Percentiles rank a stretch among this genome's conserved stretches.
phyloP scores from a whole-genome alignment of 495 filamentous ascomycete genomes.

The Penicillium roqueforti region DNA sequence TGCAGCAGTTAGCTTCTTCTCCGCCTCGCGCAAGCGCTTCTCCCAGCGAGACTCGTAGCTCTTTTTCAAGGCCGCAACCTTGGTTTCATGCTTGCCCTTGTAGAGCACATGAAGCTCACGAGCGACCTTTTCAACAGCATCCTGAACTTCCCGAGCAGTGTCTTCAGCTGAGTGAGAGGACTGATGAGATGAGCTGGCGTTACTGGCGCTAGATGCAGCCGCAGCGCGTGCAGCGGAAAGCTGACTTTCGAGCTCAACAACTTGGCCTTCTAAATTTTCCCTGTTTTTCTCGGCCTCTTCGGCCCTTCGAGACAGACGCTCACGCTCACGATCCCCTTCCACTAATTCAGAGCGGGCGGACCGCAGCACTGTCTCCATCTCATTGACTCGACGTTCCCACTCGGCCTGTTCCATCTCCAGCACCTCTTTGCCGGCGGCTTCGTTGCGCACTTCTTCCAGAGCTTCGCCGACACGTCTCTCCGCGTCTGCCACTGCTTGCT shows the following conservation, averaged over 20 bases:
- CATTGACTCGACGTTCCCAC: slow-evolving; percentile 77
- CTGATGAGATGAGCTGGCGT: slow-evolving; percentile 12
- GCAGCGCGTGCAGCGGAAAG: slow-evolving; percentile 61
- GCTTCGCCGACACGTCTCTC: slow-evolving; percentile 88
- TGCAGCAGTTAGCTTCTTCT: slow-evolving; percentile 62
- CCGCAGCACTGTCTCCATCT: slow-evolving; percentile 77
- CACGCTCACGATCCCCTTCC: slow-evolving; percentile 67
- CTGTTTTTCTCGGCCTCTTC: slow-evolving; percentile 72
- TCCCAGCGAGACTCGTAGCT: slow-evolving; percentile 88
- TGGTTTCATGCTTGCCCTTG: slow-evolving; percentile 93
- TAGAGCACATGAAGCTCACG: slow-evolving; percentile 89
- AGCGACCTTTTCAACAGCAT: slow-evolving; percentile 87
- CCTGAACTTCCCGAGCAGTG: slow-evolving; percentile 59
- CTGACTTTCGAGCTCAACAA: slow-evolving; percentile 68
- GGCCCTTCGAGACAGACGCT: slow-evolving; percentile 62
- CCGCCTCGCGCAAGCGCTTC: slow-evolving; percentile 73
- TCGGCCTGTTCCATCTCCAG: slow-evolving; percentile 72
- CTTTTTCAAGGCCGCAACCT: slow-evolving; percentile 91
- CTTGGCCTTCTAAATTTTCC: slow-evolving; percentile 52
- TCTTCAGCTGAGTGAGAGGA: slow-evolving; percentile 30
- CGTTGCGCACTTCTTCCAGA: slow-evolving; percentile 73
- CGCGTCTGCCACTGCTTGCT: slow-evolving; percentile 79
- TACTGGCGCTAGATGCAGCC: slow-evolving; percentile 8
- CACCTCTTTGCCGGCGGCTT: slow-evolving; percentile 60
- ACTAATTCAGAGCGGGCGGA: slow-evolving; percentile 79